Conservation (phyloP, 768 basidiomycete genomes). For the Amanita molliuscula region DNA sequence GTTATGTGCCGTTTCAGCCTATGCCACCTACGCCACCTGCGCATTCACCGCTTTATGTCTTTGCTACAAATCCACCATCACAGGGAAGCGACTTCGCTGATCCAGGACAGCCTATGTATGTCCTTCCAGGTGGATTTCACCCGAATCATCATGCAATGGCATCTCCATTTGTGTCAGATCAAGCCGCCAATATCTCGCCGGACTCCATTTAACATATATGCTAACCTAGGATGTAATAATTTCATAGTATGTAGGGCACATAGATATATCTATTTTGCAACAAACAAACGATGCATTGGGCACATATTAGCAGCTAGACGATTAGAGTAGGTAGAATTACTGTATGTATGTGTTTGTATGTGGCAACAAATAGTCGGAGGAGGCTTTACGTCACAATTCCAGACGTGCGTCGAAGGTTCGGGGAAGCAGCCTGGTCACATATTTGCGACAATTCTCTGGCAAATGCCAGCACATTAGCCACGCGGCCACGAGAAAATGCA, state of each 20-base stretch:
- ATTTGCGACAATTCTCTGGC: not conserved
- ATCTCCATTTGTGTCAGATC: not conserved
- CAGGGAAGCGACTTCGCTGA: constrained; percentile 1
- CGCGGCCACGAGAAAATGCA: not conserved
- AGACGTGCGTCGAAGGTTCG: not conserved
- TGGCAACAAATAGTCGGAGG: not conserved
- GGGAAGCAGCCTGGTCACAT: not conserved
- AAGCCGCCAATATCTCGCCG: not conserved
- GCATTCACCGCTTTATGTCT: constrained; percentile 17
- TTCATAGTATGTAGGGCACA: too few relatives aligned
- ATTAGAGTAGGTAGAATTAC: too few relatives aligned
- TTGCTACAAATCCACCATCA: constrained; percentile 3
- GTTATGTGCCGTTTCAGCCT: constrained; percentile 22
- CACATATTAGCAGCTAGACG: too few relatives aligned
- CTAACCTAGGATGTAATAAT: not conserved
- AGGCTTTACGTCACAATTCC: not conserved
- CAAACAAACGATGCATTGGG: too few relatives aligned
- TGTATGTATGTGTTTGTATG: not conserved
- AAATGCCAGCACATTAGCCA: not conserved
- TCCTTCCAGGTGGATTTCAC: not conserved
- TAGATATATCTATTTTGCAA: too few relatives aligned
- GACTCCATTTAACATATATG: not conserved
- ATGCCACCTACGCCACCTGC: constrained; percentile 11
- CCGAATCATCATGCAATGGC: not conserved
- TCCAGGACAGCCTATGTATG: constrained; percentile 6